Base-by-base conservation (phyloP, 768 basidiomycete species). In the Atractiella rhizophila region DNA sequence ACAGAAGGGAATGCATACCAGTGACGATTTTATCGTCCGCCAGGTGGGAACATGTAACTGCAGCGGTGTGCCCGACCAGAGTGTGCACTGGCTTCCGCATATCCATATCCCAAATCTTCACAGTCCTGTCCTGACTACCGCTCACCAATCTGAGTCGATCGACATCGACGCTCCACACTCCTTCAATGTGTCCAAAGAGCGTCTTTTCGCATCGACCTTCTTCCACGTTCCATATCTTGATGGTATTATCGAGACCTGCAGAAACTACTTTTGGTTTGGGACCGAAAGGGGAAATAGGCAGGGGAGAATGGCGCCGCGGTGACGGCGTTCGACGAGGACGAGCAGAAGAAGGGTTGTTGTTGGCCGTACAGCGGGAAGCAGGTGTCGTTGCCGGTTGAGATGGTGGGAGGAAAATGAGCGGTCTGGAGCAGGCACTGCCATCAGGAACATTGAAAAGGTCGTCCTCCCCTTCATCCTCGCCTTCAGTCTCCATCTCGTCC, bases 101-200 rank as follows among this genome's bases (percentile, higher is more conserved):
- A 48, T 94, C 85, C 40, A 76, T 70, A 42, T 75, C 76, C 91
- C 91, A 96, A 28, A 98, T 76, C 81, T 91, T 91, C 64, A 91
- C 77, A n/a, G 83, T 91, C 23, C 82, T 70, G 60, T 91, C 83
- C 55, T 96, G 88, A 53, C 82, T 86, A 6, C 73, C 86, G 39
- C 79, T 85, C 20, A 85, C 83, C 36, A 98, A 63, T 39, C 88
- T 66, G 53, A 96, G 65, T 55, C 82, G 77, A 58, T 98, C 85
- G 30, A 49, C 52, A 19, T 82, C 83, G 24, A 96, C 77, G 3
- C 73, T 74, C 91, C 91, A 98, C 15, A 98, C 83, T 40, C 91
- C 91, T 56, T 98, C 91, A 51, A 96, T 85, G 57, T 94, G 86
- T 1, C 60, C 91, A 57, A 98, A 98, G 47, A 86, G 67, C 30